Evolutionary conservation across 2,329 filamentous ascomycete species (phyloP), one percentile per base, ranked within the genome.

Genomic region (Hypomyces perniciosus): DNA sequence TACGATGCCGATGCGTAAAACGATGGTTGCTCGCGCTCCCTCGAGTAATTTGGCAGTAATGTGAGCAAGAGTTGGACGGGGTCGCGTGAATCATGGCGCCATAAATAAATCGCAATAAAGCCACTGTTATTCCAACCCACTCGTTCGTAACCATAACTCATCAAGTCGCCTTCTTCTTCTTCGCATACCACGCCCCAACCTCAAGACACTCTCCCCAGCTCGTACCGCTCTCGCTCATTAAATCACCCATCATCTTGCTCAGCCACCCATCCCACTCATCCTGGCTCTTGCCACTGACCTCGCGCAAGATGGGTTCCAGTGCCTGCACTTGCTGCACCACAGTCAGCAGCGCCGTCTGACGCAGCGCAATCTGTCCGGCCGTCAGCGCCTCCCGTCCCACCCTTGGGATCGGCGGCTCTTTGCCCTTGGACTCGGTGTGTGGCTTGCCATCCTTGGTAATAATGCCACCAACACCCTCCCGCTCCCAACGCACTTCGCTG

Each of bases 201-300:
- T 82, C 89, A 20, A 96, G 72, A 68, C 90, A 95, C 68, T 96
- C 91, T 44, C 91, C 90, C 73, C 83, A 90, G 44, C 81, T 83
- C 13, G 88, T 85, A 20, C 88, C 88, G 49, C 83, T 84, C 54
- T 92, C 85, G 65, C 86, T 83, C 63, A 95, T 78, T 62, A 96
- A 69, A 67, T 93, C 86, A 43, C 81, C 80, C 78, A 90, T 92
- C 86, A 96, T 88, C 68, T 85, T 88, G 38, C 85, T 83, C 71
- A 88, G 83, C 91, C 91, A 96, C 39, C 83, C 76, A 66, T 95
- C 88, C 90, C 90, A 96, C 70, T 96, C 91, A 59, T 95, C 90
- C 63, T 88, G 83, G 61, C 86, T 89, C 74, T 95, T 95, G 10
- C 86, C 87, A 62, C 87, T 95, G 42, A 83, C 82, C 61, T 95